Base-by-base conservation (phyloP, 176 grass and related monocot genomes). In the Rhynchospora breviuscula region DNA sequence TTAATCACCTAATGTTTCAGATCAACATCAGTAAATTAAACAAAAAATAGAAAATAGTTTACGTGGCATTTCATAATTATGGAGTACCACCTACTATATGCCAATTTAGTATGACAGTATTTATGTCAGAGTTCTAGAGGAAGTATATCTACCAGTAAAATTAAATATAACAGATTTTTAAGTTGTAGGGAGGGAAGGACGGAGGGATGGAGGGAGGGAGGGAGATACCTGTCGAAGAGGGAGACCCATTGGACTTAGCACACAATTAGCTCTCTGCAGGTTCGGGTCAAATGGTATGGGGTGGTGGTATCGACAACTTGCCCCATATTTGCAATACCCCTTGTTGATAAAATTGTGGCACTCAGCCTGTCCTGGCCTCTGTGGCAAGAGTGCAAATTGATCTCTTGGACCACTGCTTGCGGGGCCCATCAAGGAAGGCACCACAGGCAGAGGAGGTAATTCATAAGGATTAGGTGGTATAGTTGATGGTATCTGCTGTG, bases 181-280 rank as follows among this genome's bases (percentile, higher is more conserved):
- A 29, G 26, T 51, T 11, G 6, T 65, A 51, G 17, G 78, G 18
- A 19, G 73, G 15, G 19, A 26, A 17, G 64, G 44, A 77, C 59
- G 79, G 80, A 67, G 74, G 15, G 19, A 26, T n/a, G n/a, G 1
- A 68, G 5, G 15, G 19, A 26, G 22, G 64, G 44, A 77, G 67
- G 79, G 80, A 67, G 74, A 53, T 90, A 90, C 88, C 71, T 80
- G 85, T 68, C 88, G 88, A 90, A 90, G 84, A 63, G 88, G 88
- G 64, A 86, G 85, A 7, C 88, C 88, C 9, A 90, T 69, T 63
- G 62, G 79, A 73, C 72, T 90, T 43, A 90, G 80, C 21, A 83
- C 62, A 21, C 80, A 78, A 80, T 90, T 87, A 40, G 69, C 79
- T 67, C 18, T 86, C n/a, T 81, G 84, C 63, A 71, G 76, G 52